Evolutionary conservation across 2,329 filamentous ascomycete genomes (phyloP), one percentile per base, ranked within the genome.

Genomic region (Colletotrichum musae): DNA sequence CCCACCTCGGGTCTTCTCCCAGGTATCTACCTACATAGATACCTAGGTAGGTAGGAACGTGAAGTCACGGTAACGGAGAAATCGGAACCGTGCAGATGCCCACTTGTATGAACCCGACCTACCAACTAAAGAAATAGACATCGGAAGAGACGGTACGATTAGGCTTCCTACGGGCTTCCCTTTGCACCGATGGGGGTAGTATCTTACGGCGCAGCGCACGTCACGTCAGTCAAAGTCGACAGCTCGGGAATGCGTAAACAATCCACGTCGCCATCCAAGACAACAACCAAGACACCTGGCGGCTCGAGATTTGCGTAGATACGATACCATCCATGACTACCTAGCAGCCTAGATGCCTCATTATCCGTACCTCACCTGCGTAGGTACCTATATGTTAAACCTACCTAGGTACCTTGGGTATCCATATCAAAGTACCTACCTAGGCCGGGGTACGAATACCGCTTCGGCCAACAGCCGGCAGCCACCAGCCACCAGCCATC

Each of bases 221-320:
- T 43, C 41, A 43, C 41, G 41, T 43, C 41, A 43, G 41, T 43
- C 41, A n/a, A 6, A 18, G 16, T 48, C 45, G 15, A 18, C 7
- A 16, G 4, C 45, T 18, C 18, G 18, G 9, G 18, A 45, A 45
- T n/a, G 43, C 43, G 15, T n/a, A n/a, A 36, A 45, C 43, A 16
- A 10, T 50, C 57, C 45, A 59, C 57, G 57, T 41, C 58, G 45
- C 13, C 58, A 15, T 41, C 45, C 58, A 60, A 60, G 28, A 50
- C 58, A 60, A 48, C 32, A 28, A 16, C 58, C 58, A 60, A 60
- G 58, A 60, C 47, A 60, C 43, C 45, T 45, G 28, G 43, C 48
- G 28, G 47, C 36, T 45, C 28, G 45, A 45, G 57, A 60, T 7
- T 21, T 41, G 41, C 32, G 9, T 43, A n/a, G 41, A 7, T 43